These are phyloP conservation scores for Citrus australasica DNA, from an alignment of 345 rosid species.

Conservation along the genomic window DNA sequence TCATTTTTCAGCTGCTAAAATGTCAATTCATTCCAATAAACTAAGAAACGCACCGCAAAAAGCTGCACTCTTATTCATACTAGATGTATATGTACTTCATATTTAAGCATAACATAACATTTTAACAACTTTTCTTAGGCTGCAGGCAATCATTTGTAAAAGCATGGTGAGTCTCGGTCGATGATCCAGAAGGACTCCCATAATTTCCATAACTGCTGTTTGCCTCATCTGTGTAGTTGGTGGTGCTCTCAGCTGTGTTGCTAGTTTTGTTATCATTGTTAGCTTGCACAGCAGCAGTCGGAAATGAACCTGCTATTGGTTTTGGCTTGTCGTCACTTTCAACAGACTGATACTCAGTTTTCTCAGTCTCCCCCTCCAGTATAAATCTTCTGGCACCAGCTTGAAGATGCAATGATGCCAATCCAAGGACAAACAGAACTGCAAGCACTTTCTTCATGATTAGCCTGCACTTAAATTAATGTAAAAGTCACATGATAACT, in stretches of 20 bases:
- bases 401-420: conserved; percentile 16
- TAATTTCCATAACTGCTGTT: conserved; percentile 16
- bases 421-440: conserved; percentile 11
- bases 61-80: background rate
- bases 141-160: conserved; percentile 21
- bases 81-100: background rate
- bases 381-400: conserved; percentile 22
- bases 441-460: conserved; percentile 22
- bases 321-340: background rate
- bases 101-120: background rate
- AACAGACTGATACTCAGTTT: background rate
- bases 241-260: background rate
- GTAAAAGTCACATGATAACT: background rate
- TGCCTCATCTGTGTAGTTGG: conserved; percentile 13
- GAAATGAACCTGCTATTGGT: background rate
- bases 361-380: background rate
- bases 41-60: background rate
- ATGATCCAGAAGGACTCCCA: conserved; percentile 27
- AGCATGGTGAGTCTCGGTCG: conserved; percentile 24
- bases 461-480: background rate
- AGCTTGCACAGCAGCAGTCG: background rate
- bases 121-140: conserved; percentile 17
- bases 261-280: background rate
- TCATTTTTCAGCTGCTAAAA: background rate
- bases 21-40: background rate